Percentiles rank a stretch among this genome's conserved stretches.
Conservation (phyloP, 441 rosid species). For the Mallotus repandus region DNA sequence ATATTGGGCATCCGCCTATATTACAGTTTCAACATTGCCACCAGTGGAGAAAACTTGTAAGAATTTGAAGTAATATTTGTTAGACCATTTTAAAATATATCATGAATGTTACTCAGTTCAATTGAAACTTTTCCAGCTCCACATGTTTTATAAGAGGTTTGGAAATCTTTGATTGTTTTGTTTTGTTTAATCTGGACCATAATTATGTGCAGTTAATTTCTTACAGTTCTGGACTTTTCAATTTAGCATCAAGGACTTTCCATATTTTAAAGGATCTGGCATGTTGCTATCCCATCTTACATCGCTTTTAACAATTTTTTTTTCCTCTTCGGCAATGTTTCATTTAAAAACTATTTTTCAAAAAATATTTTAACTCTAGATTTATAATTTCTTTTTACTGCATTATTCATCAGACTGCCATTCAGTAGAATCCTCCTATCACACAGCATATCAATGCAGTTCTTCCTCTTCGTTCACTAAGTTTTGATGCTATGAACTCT, state of each 20-base stretch:
- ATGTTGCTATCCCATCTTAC: neutral
- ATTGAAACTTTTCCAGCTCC: no score
- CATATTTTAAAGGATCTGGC: neutral
- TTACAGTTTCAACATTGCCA: neutral
- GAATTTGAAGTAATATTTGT: neutral
- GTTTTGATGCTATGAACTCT: neutral
- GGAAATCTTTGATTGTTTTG: no score
- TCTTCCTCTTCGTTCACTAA: neutral
- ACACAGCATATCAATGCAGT: neutral
- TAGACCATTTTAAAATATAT: no score
- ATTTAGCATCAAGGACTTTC: neutral
- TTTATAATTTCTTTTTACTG: no score
- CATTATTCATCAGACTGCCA: no score
- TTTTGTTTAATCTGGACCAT: no score
- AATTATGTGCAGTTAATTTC: neutral
- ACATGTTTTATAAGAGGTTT: no score
- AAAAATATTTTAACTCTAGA: neutral
- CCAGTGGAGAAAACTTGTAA: neutral
- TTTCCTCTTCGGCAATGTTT: neutral
- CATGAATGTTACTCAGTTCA: no score
- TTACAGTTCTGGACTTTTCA: neutral
- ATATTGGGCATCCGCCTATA: neutral
- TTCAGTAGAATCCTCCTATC: neutral
- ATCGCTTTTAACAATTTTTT: neutral
- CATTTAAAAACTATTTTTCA: no score